Evolutionary conservation across 78 protist species (phyloP).

Genomic region (slime mould (Dictyostelium discoideum)): dicty_2.7 NC_007090.3:844501-845000

Average conservation of each 20-base stretch:
- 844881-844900: constrained; percentile 9
- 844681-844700: constrained; percentile 12
- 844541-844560: constrained; percentile 38
- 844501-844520: constrained; percentile 40
- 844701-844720: background rate
- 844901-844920: constrained; percentile 11
- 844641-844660: constrained; percentile 38
- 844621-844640: constrained; percentile 27
- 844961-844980: constrained; percentile 58
- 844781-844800: background rate
- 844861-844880: background rate
- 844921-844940: constrained; percentile 62
- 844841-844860: background rate
- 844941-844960: constrained; percentile 54
- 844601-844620: constrained; percentile 60
- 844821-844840: background rate
- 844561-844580: constrained; percentile 53
- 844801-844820: background rate
- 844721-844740: background rate
- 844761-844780: background rate
- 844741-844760: background rate
- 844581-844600: constrained; percentile 36
- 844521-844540: constrained; percentile 37
- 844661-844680: constrained; percentile 37
- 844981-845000: constrained; percentile 73